Evolutionary conservation across 768 basidiomycete genomes (phyloP).

Genomic region (Kwoniella mangroviensis): DNA sequence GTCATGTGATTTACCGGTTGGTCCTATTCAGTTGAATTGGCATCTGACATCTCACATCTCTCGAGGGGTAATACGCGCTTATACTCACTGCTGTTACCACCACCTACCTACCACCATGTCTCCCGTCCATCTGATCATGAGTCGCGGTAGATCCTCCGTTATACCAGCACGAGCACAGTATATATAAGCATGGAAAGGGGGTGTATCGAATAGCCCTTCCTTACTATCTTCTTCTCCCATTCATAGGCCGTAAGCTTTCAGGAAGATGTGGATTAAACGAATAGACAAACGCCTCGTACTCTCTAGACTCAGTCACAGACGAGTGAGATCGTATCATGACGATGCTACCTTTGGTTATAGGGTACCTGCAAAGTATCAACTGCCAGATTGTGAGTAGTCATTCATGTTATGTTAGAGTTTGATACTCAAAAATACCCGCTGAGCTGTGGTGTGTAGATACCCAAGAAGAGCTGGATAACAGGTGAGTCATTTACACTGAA

Average conservation of each 20-base stretch:
- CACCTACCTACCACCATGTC: background rate
- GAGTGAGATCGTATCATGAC: constrained; percentile 35
- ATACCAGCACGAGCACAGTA: background rate
- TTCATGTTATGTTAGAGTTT: background rate
- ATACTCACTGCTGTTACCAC: background rate
- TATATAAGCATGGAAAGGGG: background rate
- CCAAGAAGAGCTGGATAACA: constrained; percentile 40
- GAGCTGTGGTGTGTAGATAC: constrained; percentile 27
- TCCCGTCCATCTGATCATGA: background rate
- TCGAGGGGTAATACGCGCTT: constrained; percentile 9
- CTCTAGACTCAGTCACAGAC: background rate
- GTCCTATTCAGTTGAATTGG: background rate
- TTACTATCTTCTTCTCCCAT: background rate
- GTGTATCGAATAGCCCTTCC: too few species aligned
- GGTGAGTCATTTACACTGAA: constrained; percentile 23
- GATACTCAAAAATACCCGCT: background rate
- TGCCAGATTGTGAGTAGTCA: constrained; percentile 42
- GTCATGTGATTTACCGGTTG: background rate
- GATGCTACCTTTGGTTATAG: constrained; percentile 46
- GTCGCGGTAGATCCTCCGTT: too few species aligned
- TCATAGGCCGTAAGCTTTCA: background rate
- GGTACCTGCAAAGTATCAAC: constrained; percentile 33
- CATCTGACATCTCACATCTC: background rate
- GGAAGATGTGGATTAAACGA: background rate
- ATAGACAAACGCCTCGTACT: background rate